Evolutionary conservation across 257 asterid species (phyloP), one percentile per base, ranked within the genome.

Genomic region (Nicotiana benthamiana): DNA sequence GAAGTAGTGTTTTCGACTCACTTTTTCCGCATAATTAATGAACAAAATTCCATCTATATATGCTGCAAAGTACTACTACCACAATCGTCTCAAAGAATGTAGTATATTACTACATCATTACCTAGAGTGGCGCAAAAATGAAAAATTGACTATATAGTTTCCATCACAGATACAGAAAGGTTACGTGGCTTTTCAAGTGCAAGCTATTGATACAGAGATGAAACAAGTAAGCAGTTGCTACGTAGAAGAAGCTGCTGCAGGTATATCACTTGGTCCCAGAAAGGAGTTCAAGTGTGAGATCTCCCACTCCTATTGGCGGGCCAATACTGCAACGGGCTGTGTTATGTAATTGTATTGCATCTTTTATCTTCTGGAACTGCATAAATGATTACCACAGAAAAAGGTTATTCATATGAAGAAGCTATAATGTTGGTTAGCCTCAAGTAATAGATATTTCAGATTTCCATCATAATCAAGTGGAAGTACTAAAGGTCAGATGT

Each of bases 321-420:
- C 97, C 97, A n/a, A 92, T 88, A 89, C 97, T 94, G 90, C 98
- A 94, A 4, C 98, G 90, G 40, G 88, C 97, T 15, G 97, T 90
- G 87, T 90, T 94, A 75, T 94, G 98, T 51, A 86, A 88, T 83
- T 79, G 62, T n/a, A 94, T 90, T 17, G 98, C 93, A 68, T 91
- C 97, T 91, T 90, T 93, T 77, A 94, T 90, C 88, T 90, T 94
- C 92, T 91, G 96, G 80, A 94, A 94, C 98, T 94, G 94, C 89
- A 43, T 18, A 75, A 43, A 51, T 62, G 30, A 67, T 48, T 36
- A 66, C 22, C 79, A 9, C 12, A 17, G 43, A 13, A 1, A 1
- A 64, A 10, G 46, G 62, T 70, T 70, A 70, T 27, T 65, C 65
- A 56, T n/a, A n/a, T n/a, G n/a, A n/a, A n/a, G n/a, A n/a, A n/a